Percentiles rank a stretch among this genome's conserved stretches.
These are phyloP conservation scores for Beauveria sp. DNA, from an alignment of 2,329 filamentous ascomycete genomes.

Conservation along the genomic window DNA sequence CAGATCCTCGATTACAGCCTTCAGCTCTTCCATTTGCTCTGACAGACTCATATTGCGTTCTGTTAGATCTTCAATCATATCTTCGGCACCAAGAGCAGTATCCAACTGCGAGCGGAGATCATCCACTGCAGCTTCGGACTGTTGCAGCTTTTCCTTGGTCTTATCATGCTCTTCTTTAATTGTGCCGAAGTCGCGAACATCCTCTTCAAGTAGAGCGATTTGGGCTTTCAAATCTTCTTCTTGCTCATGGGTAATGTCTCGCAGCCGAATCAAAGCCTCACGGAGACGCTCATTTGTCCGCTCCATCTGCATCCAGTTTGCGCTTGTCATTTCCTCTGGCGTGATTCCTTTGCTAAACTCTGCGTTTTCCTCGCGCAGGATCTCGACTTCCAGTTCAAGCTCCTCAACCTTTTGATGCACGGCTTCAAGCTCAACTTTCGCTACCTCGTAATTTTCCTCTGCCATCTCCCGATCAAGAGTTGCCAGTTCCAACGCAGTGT, in stretches of 20 bases:
- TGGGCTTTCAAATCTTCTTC: slow-evolving; percentile 73
- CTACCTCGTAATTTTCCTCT: slow-evolving; percentile 79
- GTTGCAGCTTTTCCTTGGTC: slow-evolving; percentile 64
- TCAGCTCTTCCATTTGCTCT: slow-evolving; percentile 77
- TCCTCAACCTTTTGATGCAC: slow-evolving; percentile 74
- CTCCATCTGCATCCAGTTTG: slow-evolving; percentile 88
- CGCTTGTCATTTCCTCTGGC: slow-evolving; percentile 76
- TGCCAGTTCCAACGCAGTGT: slow-evolving; percentile 76
- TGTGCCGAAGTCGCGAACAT: slow-evolving; percentile 58
- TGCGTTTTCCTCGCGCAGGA: slow-evolving; percentile 78
- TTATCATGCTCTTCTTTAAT: slow-evolving; percentile 63
- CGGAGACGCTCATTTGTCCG: slow-evolving; percentile 80
- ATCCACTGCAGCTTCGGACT: slow-evolving; percentile 68
- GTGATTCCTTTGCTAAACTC: slow-evolving; percentile 80
- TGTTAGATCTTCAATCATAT: slow-evolving; percentile 88
- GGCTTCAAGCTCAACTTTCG: slow-evolving; percentile 72
- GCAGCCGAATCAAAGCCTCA: slow-evolving; percentile 74
- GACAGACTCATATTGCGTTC: slow-evolving; percentile 79
- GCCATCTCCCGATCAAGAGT: slow-evolving; percentile 93
- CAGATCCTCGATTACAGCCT: slow-evolving; percentile 74
- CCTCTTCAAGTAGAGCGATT: slow-evolving; percentile 65
- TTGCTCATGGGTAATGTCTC: slow-evolving; percentile 80
- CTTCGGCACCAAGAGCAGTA: slow-evolving; percentile 77
- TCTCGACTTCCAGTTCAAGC: slow-evolving; percentile 78
- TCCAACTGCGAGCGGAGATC: slow-evolving; percentile 89